Base-by-base conservation (phyloP, 2,329 filamentous ascomycete species). In the Cladosporium austrohemisphaericum region DNA sequence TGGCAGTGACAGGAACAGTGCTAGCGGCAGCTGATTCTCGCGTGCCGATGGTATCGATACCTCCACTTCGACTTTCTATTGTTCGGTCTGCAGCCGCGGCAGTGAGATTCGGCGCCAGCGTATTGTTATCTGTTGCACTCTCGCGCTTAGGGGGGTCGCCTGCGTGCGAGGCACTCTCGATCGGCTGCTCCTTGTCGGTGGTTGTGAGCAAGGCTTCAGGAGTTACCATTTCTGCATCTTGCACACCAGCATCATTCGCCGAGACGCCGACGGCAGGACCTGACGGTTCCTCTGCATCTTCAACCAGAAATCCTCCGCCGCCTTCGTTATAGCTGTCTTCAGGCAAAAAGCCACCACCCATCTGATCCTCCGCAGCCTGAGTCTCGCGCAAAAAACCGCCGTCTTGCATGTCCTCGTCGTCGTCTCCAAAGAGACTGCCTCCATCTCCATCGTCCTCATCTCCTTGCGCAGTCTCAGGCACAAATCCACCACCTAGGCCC, bases 331-430 rank as follows among this genome's bases (percentile, higher is more conserved):
- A n/a, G 13, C 23, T n/a, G 31, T 35, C 20, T 11, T 54, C 51
- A 8, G 49, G 37, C 9, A 55, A 11, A 20, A 53, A 52, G 18
- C 53, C 55, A 28, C 41, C 53, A 19, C 36, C 49, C 22, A 60
- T n/a, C 50, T 55, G 11, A 7, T 48, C 38, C 5, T 32, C 38
- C n/a, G 3, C 16, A 14, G 5, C 16, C 33, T 55, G 54, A 37
- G 58, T 53, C 16, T 64, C 61, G 2, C 51, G 57, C 25, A 68
- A 16, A 46, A 67, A 68, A 1, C 61, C 62, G 14, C 62, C 59
- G n/a, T 58, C 63, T 3, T 38, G 37, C n/a, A n/a, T n/a, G 5
- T 46, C 45, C 1, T 56, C 52, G 2, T 54, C 50, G 3, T 62
- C 57, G 19, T 63, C 57, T 10, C 14, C 14, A 0, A 53, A 18